Evolutionary conservation across 768 basidiomycete genomes (phyloP).

Genomic region (Multifurca ochricompacta): DNA sequence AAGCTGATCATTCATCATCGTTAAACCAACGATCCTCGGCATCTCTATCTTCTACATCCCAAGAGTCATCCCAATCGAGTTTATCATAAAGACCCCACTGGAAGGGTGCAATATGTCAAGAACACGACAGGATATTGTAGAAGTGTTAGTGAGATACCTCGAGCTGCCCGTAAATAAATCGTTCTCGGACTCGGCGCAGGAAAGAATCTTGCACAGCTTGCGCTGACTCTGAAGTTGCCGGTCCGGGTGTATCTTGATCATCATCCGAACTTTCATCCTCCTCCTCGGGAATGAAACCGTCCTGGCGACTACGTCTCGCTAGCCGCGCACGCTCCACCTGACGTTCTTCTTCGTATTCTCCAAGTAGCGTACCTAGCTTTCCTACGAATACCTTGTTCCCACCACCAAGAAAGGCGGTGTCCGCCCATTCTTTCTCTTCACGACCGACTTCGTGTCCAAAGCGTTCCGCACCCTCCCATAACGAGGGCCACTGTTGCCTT

Average conservation of each 20-base stretch:
- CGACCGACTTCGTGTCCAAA: slow-evolving; percentile 43
- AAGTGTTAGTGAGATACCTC: slow-evolving; percentile 41
- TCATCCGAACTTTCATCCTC: slow-evolving; percentile 53
- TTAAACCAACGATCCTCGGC: slow-evolving; percentile 71
- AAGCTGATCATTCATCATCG: slow-evolving; percentile 38
- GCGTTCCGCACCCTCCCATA: slow-evolving; percentile 56
- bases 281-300: slow-evolving; percentile 59
- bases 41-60: slow-evolving; percentile 55
- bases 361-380: slow-evolving; percentile 57
- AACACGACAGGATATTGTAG: not conserved
- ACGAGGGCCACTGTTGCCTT: slow-evolving; percentile 50
- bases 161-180: slow-evolving; percentile 68
- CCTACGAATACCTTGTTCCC: slow-evolving; percentile 50
- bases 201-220: slow-evolving; percentile 35
- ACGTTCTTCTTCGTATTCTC: slow-evolving; percentile 72
- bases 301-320: slow-evolving; percentile 36
- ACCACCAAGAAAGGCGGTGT: slow-evolving; percentile 52
- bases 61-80: slow-evolving; percentile 69
- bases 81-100: slow-evolving; percentile 63
- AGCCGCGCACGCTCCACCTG: slow-evolving; percentile 52
- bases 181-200: slow-evolving; percentile 54
- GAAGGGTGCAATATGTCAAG: slow-evolving; percentile 3
- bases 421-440: slow-evolving; percentile 68
- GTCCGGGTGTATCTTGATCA: slow-evolving; percentile 30
- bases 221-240: slow-evolving; percentile 43